phyloP scores from a whole-genome alignment of 352 stramenopile genomes.

The Pythium coloratum region DNA sequence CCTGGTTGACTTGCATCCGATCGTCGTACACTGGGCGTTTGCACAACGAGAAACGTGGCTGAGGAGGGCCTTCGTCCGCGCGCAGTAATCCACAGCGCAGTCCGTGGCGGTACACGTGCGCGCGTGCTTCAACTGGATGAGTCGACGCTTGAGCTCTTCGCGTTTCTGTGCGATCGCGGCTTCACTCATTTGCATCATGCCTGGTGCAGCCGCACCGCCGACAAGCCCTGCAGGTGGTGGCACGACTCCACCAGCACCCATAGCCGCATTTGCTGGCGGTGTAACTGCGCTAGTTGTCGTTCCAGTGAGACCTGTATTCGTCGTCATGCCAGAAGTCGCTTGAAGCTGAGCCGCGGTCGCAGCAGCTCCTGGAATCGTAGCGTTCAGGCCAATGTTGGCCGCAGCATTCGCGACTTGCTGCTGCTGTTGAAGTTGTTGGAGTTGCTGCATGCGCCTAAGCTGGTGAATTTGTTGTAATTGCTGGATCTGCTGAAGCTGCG shows the following conservation, averaged over 20 bases:
- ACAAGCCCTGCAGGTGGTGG: slow-evolving; percentile 20
- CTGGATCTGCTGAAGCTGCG: slow-evolving; percentile 84
- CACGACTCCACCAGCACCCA: slow-evolving; percentile 2
- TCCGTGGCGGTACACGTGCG: slow-evolving; percentile 76
- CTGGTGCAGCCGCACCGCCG: slow-evolving; percentile 23
- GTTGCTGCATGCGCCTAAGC: slow-evolving; percentile 68
- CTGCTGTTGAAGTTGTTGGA: slow-evolving; percentile 73
- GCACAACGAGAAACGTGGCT: slow-evolving; percentile 82
- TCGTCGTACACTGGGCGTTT: slow-evolving; percentile 83
- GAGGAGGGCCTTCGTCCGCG: slow-evolving; percentile 75
- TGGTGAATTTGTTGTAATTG: slow-evolving; percentile 88
- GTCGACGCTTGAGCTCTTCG: slow-evolving; percentile 78
- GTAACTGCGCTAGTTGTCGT: neutral
- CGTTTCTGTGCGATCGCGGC: slow-evolving; percentile 82
- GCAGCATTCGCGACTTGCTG: slow-evolving; percentile 46
- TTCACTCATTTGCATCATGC: slow-evolving; percentile 77
- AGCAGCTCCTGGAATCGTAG: slow-evolving; percentile 30
- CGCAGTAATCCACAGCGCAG: slow-evolving; percentile 82
- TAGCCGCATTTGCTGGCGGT: neutral
- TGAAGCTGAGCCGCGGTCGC: slow-evolving; percentile 35
- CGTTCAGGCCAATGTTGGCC: slow-evolving; percentile 31
- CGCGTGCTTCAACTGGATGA: slow-evolving; percentile 88
- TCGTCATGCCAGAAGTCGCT: slow-evolving; percentile 9
- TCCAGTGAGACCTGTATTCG: neutral
- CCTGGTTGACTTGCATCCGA: slow-evolving; percentile 86